Evolutionary conservation across 2,329 filamentous ascomycete species (phyloP), one percentile per base, ranked within the genome.

Genomic region (Fusarium torreyae): DNA sequence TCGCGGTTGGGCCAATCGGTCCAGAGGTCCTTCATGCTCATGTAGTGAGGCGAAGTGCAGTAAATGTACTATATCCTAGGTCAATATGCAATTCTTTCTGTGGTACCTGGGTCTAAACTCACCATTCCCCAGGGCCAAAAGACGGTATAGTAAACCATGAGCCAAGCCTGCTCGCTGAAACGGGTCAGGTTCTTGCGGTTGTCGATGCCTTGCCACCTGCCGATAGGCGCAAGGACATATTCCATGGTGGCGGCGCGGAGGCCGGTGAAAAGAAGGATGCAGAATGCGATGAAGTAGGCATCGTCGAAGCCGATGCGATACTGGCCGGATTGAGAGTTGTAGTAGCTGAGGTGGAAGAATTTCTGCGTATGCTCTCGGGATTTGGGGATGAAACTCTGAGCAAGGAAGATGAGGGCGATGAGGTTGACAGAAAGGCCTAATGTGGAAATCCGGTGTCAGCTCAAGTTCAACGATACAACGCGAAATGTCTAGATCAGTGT

Each of bases 81-180:
- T 70, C 45, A 66, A 53, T 17, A 11, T 22, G 31, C 13, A 6
- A 8, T 28, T 52, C 31, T 34, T 13, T 3, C 17, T 14, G 11
- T 2, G 18, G 17, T 24, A 20, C 5, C 9, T n/a, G 17, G 17
- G 10, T 26, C 9, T 11, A 52, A 38, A 82, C 90, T 74, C 85
- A 97, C 93, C 85, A 97, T 86, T 72, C 96, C 96, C 65, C 95
- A 83, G 14, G 89, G 86, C 92, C 94, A 98, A 77, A 94, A 95
- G 57, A 91, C 83, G 45, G 83, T 83, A 79, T 95, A 95, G 82
- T 98, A 98, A 44, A 96, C 80, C 58, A 97, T 82, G 77, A 97
- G 85, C 93, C 95, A 98, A 46, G 91, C 93, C 82, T 99, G 96
- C 82, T 99, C 96, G 66, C 94, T 94, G 81, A 98, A 97, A 61